Evolutionary conservation across 2,329 filamentous ascomycete genomes (phyloP).

Genomic region (Mollisia scopiformis): DNA sequence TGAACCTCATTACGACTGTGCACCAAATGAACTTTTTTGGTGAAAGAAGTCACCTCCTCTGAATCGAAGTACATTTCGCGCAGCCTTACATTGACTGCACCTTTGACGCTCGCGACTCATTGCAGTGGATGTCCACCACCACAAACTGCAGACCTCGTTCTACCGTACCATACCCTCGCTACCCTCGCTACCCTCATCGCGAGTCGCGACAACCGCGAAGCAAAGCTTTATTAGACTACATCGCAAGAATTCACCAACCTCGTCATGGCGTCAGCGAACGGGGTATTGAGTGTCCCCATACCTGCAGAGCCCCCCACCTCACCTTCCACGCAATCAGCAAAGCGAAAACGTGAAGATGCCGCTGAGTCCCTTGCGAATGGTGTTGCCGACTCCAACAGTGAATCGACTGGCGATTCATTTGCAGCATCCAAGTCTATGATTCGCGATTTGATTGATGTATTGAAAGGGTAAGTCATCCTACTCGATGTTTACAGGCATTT

Average conservation of each 20-base stretch:
- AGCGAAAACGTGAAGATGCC: conserved; percentile 61
- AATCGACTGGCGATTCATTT: conserved; percentile 20
- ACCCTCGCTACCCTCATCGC: conserved; percentile 13
- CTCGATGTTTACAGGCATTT: background rate
- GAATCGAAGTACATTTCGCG: background rate
- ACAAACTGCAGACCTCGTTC: background rate
- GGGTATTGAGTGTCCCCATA: conserved; percentile 41
- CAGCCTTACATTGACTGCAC: background rate
- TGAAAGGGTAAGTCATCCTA: conserved; percentile 43
- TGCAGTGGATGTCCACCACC: background rate
- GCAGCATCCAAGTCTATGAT: conserved; percentile 42
- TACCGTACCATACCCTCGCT: background rate
- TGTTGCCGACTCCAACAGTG: conserved; percentile 25
- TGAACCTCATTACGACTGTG: background rate
- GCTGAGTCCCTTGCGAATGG: conserved; percentile 41
- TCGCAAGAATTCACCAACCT: conserved; percentile 10
- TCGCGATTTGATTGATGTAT: conserved; percentile 45
- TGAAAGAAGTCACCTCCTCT: background rate
- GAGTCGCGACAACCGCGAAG: conserved; percentile 17
- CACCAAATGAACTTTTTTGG: background rate
- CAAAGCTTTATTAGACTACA: background rate
- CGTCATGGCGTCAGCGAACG: conserved; percentile 43
- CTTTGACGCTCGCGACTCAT: background rate
- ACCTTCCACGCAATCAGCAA: conserved; percentile 44
- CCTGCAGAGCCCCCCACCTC: conserved; percentile 30